Evolutionary conservation across 495 filamentous ascomycete species (phyloP).

Genomic region (Aspergillus panamensis): DNA sequence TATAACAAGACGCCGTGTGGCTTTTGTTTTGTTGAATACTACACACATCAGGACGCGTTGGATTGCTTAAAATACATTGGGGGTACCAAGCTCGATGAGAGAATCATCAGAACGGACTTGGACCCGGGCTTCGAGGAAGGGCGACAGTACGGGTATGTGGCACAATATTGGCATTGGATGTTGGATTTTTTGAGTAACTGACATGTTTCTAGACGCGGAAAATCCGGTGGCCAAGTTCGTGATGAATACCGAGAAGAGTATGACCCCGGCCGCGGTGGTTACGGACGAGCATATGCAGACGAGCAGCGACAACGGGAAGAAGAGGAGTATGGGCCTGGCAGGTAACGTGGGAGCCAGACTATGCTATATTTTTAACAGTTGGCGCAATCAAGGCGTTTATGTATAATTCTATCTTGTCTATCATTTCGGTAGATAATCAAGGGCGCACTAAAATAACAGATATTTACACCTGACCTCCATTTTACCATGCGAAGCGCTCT

Average conservation of each 20-base stretch:
- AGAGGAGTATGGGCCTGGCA: constrained; percentile 50
- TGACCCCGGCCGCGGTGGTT: constrained; percentile 90
- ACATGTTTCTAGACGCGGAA: constrained; percentile 57
- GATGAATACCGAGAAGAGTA: constrained; percentile 97
- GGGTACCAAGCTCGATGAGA: constrained; percentile 96
- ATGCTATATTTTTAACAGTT: constrained; percentile 8
- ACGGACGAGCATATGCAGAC: constrained; percentile 63
- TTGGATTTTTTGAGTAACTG: constrained; percentile 29
- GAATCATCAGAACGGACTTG: constrained; percentile 93
- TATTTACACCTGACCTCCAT: constrained; percentile 22
- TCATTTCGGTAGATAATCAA: constrained; percentile 19
- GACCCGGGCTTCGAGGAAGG: constrained; percentile 96
- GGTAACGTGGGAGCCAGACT: constrained; percentile 29
- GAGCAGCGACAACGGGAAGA: constrained; percentile 60
- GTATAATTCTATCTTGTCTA: constrained; percentile 22
- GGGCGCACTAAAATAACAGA: constrained; percentile 14
- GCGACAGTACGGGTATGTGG: constrained; percentile 78
- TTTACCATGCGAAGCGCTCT: constrained; percentile 5
- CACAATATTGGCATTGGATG: neutral
- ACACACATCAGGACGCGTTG: constrained; percentile 91
- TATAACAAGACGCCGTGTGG: constrained; percentile 97
- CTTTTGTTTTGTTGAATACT: constrained; percentile 99
- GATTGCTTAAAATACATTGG: constrained; percentile 99
- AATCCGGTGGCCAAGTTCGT: constrained; percentile 93
- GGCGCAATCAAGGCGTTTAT: constrained; percentile 39